Evolutionary conservation across 2,329 filamentous ascomycete genomes (phyloP), one percentile per base, ranked within the genome.

Genomic region (Neospermospora avenae): DNA sequence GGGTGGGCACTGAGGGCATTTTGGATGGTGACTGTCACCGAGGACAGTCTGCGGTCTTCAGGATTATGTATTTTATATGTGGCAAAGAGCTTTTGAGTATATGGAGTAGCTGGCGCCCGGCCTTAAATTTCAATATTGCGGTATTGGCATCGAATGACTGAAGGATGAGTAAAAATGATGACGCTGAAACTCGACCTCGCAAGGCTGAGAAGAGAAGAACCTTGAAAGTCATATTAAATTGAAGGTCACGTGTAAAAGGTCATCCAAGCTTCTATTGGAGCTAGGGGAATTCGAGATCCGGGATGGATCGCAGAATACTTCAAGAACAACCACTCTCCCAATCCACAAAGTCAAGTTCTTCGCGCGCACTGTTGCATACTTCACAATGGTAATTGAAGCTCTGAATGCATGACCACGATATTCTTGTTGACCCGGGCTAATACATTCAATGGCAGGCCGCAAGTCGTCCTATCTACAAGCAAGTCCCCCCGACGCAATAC

Each of bases 1-100:
- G 77, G 63, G 73, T 72, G 59, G 70, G 68, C 46, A 74, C 70
- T 13, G 74, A 75, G 22, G 74, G 73, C 74, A 75, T 76, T 39
- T 53, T 70, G 61, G 4, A 13, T 11, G 7, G 35, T 34, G 31
- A 53, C 48, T 42, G 46, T 52, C 31, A 18, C 46, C 25, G 31
- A 31, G 37, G 48, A 44, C 51, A 55, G 52, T 31, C 58, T 55
- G 25, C 34, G n/a, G n/a, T 25, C 41, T 8, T n/a, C 22, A 31
- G 10, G 8, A 25, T 22, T 7, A 6, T 16, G 48, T 34, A 48
- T 41, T 7, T 11, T 16, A 49, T 34, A 48, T 41, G 22, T 25
- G 13, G 31, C 49, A 59, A 34, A 34, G 31, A 25, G 7, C 11
- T 31, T 3, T 18, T n/a, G 8, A 34, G 49, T 7, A 39, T 46